Evolutionary conservation across 495 filamentous ascomycete genomes (phyloP), one percentile per base, ranked within the genome.

Genomic region (Neurospora tetrasperma): DNA sequence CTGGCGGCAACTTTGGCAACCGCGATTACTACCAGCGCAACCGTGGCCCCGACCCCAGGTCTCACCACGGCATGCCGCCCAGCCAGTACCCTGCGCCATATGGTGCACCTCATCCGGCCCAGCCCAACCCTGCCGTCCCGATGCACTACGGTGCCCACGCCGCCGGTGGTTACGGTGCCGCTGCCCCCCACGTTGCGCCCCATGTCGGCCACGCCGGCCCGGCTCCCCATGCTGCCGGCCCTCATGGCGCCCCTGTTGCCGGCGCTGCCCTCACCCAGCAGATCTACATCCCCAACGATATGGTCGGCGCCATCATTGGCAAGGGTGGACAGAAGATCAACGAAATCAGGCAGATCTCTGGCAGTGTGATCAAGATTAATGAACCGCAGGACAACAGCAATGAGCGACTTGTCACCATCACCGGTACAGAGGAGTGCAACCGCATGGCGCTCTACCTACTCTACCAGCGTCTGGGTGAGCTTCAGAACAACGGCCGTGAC

Each of bases 241-340:
- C 90, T 71, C 87, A 90, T 62, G 86, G 85, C 66, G 90, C 90
- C 72, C 92, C 93, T 6, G 90, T 94, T 80, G 89, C 89, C 76
- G 89, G 89, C 59, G 89, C 90, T 77, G 82, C 77, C 7, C 83
- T 99, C 75, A 99, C 96, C 2, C 96, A 99, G 79, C 96, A 99
- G 82, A 99, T 99, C 75, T 99, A 90, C 83, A 99, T 99, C 78
- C 96, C 96, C 62, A 99, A 99, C 81, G 96, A 99, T 78, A 99
- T 99, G 96, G 96, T 99, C 71, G 96, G 96, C 69, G 96, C 96
- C 69, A 99, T 99, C 77, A 99, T 99, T 78, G 96, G 96, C 73
- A 99, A 99, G 84, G 96, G 96, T 72, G 96, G 96, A 74, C 93
- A 94, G 35, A 99, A 99, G 89, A 99, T 99, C 86, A 99, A 99